Base-by-base conservation (phyloP, 2,329 filamentous ascomycete species). In the Cercospora janseana region DNA sequence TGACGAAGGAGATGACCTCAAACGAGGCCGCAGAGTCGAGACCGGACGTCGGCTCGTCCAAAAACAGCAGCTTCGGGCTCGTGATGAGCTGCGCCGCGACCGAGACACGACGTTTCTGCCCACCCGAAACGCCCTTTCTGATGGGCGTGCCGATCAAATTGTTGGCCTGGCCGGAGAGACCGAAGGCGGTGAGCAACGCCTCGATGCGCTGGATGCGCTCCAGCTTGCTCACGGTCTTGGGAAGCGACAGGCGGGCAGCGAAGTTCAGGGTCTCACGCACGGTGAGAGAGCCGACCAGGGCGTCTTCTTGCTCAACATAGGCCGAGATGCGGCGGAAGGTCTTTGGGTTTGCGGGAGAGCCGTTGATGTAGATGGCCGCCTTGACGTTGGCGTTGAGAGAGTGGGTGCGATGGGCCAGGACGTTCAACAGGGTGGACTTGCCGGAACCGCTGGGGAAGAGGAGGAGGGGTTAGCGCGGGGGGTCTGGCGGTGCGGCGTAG, bases 281-380 rank as follows among this genome's bases (percentile, higher is more conserved):
- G 0, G 88, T 94, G 57, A 94, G 73, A 0, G 85, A 85, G 4
- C 88, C 89, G 43, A 92, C 86, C 9, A 94, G 75, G 1, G 87
- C 85, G 72, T 95, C 89, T 58, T 94, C 88, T 67, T 95, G 89
- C 72, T 95, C 89, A 16, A 94, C 89, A 63, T 90, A 94, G 38
- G 82, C 82, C 47, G 80, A 85, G 42, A 92, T 75, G 40, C 79
- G 75, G 13, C 81, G 80, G 59, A 92, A 85, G 0, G 73, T 72
- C 6, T 73, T 66, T 6, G 74, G 69, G 1, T 81, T 75, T 3
- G 82, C 70, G 3, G 69, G 62, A 2, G 63, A 66, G 23, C 86
- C 86, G 66, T 93, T 90, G 58, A 88, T 75, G 48, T 79, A 74
- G 10, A 82, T 73, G 3, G 73, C 66, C 12, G 80, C 79, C 23